phyloP scores from a whole-genome alignment of 2,329 filamentous ascomycete genomes.

The Xylariomycetidae sp. region DNA sequence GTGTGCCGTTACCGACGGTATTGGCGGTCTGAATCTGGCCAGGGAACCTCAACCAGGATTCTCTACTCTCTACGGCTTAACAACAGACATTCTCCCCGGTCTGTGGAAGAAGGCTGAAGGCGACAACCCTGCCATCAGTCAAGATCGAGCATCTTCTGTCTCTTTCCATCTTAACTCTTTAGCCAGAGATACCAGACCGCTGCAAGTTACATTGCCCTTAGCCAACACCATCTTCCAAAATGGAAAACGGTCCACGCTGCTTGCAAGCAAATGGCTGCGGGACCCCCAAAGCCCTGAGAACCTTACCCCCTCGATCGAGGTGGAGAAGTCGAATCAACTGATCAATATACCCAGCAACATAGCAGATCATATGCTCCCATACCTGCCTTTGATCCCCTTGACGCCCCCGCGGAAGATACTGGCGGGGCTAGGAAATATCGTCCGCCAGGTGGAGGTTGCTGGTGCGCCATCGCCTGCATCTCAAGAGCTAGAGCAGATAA shows the following conservation, averaged over 20 bases:
- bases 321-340: constrained; percentile 36
- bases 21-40: constrained; percentile 34
- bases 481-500: constrained; percentile 62
- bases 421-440: constrained; percentile 72
- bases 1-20: constrained; percentile 51
- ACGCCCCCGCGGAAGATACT: constrained; percentile 59
- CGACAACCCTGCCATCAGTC: constrained; percentile 21
- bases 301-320: constrained; percentile 24
- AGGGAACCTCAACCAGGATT: constrained; percentile 37
- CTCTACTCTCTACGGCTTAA: constrained; percentile 45
- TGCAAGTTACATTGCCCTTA: constrained; percentile 55
- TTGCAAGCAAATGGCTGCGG: constrained; percentile 37
- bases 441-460: constrained; percentile 55
- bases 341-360: constrained; percentile 13
- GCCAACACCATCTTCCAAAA: constrained; percentile 77
- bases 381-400: constrained; percentile 54
- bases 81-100: constrained; percentile 37
- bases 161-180: constrained; percentile 34
- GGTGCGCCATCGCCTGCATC: constrained; percentile 57
- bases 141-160: constrained; percentile 36
- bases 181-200: constrained; percentile 10
- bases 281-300: constrained; percentile 13
- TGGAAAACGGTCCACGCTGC: constrained; percentile 55
- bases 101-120: constrained; percentile 35
- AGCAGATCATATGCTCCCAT: constrained; percentile 11